A percentile compares a stretch with the other conserved stretches of the same genome.
phyloP scores from a whole-genome alignment of 2,329 filamentous ascomycete genomes.

The Daldinia sp. region DNA sequence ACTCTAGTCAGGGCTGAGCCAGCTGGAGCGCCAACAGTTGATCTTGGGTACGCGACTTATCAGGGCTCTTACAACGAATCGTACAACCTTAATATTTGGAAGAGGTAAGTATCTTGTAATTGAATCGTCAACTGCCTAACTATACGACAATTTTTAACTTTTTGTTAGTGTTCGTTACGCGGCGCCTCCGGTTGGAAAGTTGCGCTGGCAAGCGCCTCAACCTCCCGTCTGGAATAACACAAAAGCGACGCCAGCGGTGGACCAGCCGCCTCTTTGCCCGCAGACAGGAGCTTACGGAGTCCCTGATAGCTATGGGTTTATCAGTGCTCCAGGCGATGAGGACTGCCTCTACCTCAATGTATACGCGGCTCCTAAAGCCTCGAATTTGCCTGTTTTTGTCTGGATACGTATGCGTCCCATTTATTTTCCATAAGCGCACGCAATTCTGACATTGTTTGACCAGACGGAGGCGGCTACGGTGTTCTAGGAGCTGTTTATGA shows the following conservation, averaged over 20 bases:
- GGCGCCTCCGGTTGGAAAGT: conserved; percentile 45
- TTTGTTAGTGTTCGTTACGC: conserved; percentile 48
- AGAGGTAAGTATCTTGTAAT: conserved; percentile 37
- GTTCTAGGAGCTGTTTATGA: conserved; percentile 48
- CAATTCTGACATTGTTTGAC: conserved; percentile 46
- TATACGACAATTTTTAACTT: background rate
- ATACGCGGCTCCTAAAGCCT: conserved; percentile 52
- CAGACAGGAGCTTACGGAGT: conserved; percentile 49
- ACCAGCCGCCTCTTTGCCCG: conserved; percentile 49
- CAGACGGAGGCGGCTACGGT: conserved; percentile 52
- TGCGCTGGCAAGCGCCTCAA: conserved; percentile 49
- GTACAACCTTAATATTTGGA: conserved; percentile 47
- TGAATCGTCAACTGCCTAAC: too few relatives aligned
- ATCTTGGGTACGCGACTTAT: conserved; percentile 48
- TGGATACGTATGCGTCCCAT: conserved; percentile 52
- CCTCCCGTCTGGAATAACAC: conserved; percentile 38
- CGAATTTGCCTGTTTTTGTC: conserved; percentile 54
- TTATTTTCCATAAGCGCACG: background rate
- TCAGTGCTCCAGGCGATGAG: conserved; percentile 46
- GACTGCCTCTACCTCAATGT: conserved; percentile 52
- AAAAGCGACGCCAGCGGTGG: conserved; percentile 41
- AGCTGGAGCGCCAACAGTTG: conserved; percentile 31
- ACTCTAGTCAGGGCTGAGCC: conserved; percentile 5
- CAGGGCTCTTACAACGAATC: conserved; percentile 46
- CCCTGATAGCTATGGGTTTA: conserved; percentile 48